phyloP scores from a whole-genome alignment of 441 rosid genomes.

The Erodium chrysanthum region DNA sequence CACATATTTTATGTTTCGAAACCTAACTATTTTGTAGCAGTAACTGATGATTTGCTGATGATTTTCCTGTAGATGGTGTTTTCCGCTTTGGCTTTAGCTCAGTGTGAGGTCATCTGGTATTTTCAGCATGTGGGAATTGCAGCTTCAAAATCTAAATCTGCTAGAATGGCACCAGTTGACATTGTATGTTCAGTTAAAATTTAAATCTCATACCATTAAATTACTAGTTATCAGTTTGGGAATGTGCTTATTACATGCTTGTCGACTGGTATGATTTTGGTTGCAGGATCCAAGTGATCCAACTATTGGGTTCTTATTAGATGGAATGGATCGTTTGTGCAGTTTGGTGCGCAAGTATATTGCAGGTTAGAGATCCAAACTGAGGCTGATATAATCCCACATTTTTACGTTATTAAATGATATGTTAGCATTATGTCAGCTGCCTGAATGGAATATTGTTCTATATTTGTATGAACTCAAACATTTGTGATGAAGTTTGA shows the following conservation, averaged over 20 bases:
- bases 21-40: constrained; percentile 11
- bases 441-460: not conserved
- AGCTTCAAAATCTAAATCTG: constrained; percentile 70
- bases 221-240: constrained; percentile 9
- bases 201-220: constrained; percentile 5
- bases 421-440: not conserved
- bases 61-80: constrained; percentile 68
- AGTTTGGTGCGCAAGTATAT: constrained; percentile 95
- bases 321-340: constrained; percentile 94
- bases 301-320: constrained; percentile 88
- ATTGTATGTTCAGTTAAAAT: constrained; percentile 40
- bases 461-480: not conserved
- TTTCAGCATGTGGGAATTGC: constrained; percentile 93
- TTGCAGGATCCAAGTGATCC: constrained; percentile 97
- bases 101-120: constrained; percentile 94
- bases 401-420: not conserved
- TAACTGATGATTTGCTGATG: constrained; percentile 17
- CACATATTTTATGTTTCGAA: not conserved
- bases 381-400: constrained; percentile 7
- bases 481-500: not conserved
- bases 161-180: constrained; percentile 68
- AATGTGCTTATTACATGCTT: constrained; percentile 5
- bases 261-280: constrained; percentile 19
- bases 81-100: constrained; percentile 94
- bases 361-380: constrained; percentile 46